Conservation (phyloP, 2,329 filamentous ascomycete genomes). For the Fusarium kyushuense region DNA sequence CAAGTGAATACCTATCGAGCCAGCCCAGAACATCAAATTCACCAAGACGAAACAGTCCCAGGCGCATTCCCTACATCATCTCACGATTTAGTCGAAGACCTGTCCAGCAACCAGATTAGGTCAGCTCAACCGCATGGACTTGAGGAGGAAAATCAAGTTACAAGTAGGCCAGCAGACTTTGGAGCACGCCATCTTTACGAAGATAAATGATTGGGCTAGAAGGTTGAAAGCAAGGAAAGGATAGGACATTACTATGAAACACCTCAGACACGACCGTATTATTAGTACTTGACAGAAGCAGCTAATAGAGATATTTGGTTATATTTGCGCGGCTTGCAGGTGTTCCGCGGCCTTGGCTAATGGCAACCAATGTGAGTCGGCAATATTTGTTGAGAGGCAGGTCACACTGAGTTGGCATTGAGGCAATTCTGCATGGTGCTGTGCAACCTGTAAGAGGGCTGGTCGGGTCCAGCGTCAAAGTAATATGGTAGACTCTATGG, state of each 20-base stretch:
- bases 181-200: conserved; percentile 37
- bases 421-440: conserved; percentile 13
- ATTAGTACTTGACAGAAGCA: conserved; percentile 29
- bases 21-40: conserved; percentile 31
- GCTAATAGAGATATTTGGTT: conserved; percentile 31
- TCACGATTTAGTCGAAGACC: conserved; percentile 34
- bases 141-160: conserved; percentile 27
- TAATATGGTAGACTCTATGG: neutral
- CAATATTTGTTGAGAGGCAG: neutral
- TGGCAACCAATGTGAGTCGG: neutral
- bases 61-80: conserved; percentile 14
- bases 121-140: conserved; percentile 29
- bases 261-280: conserved; percentile 35
- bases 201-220: conserved; percentile 15
- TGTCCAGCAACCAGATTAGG: conserved; percentile 2
- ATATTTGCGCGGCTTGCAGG: neutral
- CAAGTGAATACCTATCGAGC: conserved; percentile 13
- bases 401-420: conserved; percentile 22
- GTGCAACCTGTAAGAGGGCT: neutral
- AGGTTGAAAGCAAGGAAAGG: neutral
- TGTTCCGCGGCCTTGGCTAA: neutral
- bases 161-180: conserved; percentile 2
- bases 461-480: neutral
- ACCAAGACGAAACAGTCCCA: conserved; percentile 20
- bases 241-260: conserved; percentile 12